Conservation (phyloP, 164 flowering plant species). For the Sedum album region DNA sequence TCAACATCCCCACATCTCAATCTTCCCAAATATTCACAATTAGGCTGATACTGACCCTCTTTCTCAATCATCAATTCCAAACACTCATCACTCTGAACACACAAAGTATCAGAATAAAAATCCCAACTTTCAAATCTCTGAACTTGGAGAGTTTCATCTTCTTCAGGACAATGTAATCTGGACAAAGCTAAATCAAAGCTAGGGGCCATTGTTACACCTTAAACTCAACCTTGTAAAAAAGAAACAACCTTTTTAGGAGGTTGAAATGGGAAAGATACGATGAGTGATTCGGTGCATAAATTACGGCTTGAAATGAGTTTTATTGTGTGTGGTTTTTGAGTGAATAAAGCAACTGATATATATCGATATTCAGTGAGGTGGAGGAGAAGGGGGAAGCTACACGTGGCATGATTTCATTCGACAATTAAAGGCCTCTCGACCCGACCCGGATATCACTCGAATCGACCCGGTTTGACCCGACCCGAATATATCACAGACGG, state of each 20-base stretch:
- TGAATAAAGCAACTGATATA: background rate
- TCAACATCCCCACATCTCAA: conserved; percentile 60
- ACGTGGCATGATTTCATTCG: background rate
- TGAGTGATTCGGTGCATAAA: background rate
- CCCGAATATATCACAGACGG: background rate
- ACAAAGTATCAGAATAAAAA: background rate
- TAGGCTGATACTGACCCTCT: conserved; percentile 47
- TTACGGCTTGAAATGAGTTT: background rate
- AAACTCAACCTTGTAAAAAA: background rate
- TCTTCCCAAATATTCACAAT: conserved; percentile 46
- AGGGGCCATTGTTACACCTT: background rate
- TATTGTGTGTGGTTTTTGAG: background rate
- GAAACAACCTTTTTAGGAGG: background rate
- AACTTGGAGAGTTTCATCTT: background rate
- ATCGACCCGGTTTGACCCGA: no score
- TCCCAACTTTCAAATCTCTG: background rate
- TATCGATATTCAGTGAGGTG: no score
- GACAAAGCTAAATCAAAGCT: background rate
- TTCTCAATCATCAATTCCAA: conserved; percentile 48
- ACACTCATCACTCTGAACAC: conserved; percentile 45
- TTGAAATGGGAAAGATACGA: background rate
- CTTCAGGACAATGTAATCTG: background rate
- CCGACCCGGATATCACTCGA: no score
- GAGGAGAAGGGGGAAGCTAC: background rate
- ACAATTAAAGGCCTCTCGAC: no score